Conservation (phyloP, 352 stramenopile species). For the Peronospora tabacina region DNA sequence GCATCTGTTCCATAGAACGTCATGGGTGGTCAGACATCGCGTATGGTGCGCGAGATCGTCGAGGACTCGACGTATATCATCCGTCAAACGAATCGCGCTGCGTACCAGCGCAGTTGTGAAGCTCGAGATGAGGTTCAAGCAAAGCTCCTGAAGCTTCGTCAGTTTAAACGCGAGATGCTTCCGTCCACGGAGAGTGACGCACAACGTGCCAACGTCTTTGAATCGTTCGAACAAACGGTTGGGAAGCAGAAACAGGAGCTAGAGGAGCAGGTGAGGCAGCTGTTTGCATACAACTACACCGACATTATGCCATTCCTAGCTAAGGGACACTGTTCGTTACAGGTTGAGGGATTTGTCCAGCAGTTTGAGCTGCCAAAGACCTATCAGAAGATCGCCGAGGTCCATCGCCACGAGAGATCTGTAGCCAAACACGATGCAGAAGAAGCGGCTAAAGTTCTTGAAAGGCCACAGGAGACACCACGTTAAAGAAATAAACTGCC, state of each 20-base stretch:
- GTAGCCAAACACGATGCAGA: slow-evolving; percentile 10
- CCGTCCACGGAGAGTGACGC: slow-evolving; percentile 47
- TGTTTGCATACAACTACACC: neutral
- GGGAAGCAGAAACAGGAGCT: slow-evolving; percentile 56
- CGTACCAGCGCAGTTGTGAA: slow-evolving; percentile 55
- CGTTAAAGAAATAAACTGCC: slow-evolving; percentile 4
- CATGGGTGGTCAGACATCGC: slow-evolving; percentile 76
- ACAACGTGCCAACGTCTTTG: slow-evolving; percentile 48
- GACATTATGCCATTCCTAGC: neutral
- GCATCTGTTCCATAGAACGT: neutral
- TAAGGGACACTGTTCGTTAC: slow-evolving; percentile 3
- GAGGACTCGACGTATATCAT: slow-evolving; percentile 78
- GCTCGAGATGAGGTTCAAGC: slow-evolving; percentile 47
- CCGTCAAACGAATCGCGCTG: slow-evolving; percentile 57
- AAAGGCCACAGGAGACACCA: slow-evolving; percentile 12
- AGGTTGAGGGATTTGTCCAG: slow-evolving; percentile 62
- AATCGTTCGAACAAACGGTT: slow-evolving; percentile 41
- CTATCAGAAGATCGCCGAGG: slow-evolving; percentile 62
- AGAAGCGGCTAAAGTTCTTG: slow-evolving; percentile 4
- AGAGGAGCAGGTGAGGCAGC: slow-evolving; percentile 40
- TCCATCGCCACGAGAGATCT: slow-evolving; percentile 29
- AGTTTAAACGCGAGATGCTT: slow-evolving; percentile 52
- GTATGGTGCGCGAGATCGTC: slow-evolving; percentile 70
- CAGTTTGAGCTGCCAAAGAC: slow-evolving; percentile 66
- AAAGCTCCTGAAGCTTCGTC: slow-evolving; percentile 53